Evolutionary conservation across 2,329 filamentous ascomycete species (phyloP).

Genomic region (Alternaria incomplexa): DNA sequence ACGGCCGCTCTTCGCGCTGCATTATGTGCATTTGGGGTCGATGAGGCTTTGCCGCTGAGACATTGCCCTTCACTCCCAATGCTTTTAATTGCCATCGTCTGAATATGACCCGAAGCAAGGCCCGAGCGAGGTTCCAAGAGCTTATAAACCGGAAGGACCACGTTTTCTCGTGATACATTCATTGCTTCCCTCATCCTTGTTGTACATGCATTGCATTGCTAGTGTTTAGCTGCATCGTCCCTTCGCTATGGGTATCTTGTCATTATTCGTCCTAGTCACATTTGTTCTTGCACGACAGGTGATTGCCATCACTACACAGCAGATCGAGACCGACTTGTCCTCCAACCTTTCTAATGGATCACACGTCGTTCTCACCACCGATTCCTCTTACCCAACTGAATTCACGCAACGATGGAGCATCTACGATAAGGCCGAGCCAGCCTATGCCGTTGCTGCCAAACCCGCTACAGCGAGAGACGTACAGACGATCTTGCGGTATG

Average conservation of each 20-base stretch:
- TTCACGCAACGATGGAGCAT: slow-evolving; percentile 3
- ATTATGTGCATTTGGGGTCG: background rate
- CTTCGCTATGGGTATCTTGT: background rate
- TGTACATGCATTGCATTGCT: background rate
- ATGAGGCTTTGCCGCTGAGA: background rate
- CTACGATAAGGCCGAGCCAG: background rate
- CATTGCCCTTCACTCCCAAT: background rate
- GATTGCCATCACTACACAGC: background rate
- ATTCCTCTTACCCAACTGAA: background rate
- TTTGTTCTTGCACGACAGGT: background rate
- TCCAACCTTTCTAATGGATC: background rate
- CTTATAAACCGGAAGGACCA: background rate
- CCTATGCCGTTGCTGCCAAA: background rate
- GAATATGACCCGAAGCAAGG: background rate
- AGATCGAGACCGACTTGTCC: background rate
- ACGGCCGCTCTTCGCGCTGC: background rate
- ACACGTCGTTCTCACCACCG: background rate
- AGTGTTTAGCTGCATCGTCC: background rate
- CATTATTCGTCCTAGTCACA: background rate
- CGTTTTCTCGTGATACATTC: background rate
- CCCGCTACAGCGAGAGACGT: background rate
- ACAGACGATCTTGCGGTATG: slow-evolving; percentile 1
- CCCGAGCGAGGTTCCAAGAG: background rate
- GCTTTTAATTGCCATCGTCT: background rate
- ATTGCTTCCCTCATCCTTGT: background rate